Percentiles rank a stretch among this genome's conserved stretches.
Evolutionary conservation across 2,329 filamentous ascomycete genomes (phyloP).

Genomic region (Dactylellina haptotyla): DNA sequence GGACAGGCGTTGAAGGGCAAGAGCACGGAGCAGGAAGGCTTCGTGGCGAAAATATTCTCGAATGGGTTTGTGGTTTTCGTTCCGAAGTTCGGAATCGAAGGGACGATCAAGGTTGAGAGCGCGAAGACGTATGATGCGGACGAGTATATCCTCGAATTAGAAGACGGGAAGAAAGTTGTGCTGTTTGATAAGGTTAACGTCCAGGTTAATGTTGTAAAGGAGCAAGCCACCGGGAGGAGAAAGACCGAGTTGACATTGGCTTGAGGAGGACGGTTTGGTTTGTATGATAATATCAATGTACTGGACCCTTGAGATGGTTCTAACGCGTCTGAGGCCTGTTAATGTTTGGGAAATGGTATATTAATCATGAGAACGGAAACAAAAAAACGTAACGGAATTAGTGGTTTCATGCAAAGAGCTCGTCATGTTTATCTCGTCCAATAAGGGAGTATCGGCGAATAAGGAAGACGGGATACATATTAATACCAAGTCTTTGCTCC

Average conservation of each 20-base stretch:
- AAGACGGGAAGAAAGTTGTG: constrained; percentile 70
- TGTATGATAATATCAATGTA: background rate
- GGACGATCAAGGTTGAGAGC: constrained; percentile 80
- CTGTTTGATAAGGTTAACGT: constrained; percentile 93
- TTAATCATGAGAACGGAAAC: constrained; percentile 14
- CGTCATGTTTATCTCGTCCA: background rate
- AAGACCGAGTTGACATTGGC: constrained; percentile 81
- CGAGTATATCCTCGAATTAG: constrained; percentile 74
- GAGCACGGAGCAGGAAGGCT: constrained; percentile 84
- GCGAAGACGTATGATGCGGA: constrained; percentile 86
- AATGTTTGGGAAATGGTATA: constrained; percentile 22
- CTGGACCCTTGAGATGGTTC: background rate
- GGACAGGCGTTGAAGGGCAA: constrained; percentile 89
- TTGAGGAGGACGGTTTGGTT: background rate
- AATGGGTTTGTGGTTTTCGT: constrained; percentile 98
- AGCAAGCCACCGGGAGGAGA: constrained; percentile 94
- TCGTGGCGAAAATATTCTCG: constrained; percentile 95
- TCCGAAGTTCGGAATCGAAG: constrained; percentile 93
- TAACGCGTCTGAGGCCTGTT: constrained; percentile 17
- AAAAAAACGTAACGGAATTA: background rate
- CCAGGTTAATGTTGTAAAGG: constrained; percentile 88
- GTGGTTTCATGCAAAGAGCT: constrained; percentile 24
- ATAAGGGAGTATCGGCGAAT: background rate
- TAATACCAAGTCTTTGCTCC: background rate
- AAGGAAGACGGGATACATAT: constrained; percentile 2